Base-by-base conservation (phyloP, 179 eudicot genomes). In the Beta macrorhiza region DNA sequence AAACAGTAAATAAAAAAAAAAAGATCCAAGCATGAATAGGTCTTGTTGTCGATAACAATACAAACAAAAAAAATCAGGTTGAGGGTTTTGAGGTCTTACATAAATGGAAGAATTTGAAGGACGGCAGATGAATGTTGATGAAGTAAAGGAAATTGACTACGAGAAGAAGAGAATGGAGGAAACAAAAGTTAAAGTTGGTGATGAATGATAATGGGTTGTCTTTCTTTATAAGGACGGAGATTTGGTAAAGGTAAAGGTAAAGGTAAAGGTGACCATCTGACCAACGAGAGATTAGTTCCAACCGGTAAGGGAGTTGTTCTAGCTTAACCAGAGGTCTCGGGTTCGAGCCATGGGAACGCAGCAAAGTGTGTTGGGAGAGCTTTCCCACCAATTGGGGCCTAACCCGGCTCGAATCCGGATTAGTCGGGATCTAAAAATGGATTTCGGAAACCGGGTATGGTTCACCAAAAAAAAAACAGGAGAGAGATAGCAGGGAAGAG, bases 171-270 rank as follows among this genome's bases (percentile, higher is more conserved):
- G 53, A 6, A 49, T 51, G n/a, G 53, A 32, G 4, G 32, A 77
- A 2, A 19, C 15, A 47, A 14, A n/a, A 32, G 32, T 0, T 16
- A 45, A 67, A 25, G 52, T 13, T 80, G 70, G 25, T 32, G 42
- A 56, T 74, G 25, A 25, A 25, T 25, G 25, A 25, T 25, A 74
- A 11, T 47, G 64, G 47, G 72, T 56, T 47, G 79, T 15, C 44
- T 49, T 70, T n/a, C 67, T 64, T 75, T 56, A 47, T 0, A 45
- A 70, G 56, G 19, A 20, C 47, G 72, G 37, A 42, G 83, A 84
- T 81, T 84, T 84, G 84, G 86, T 81, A 84, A 84, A 81, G 25
- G 25, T 25, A 25, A 25, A 25, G 25, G 25, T 25, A 25, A 55
- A 53, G 32, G 32, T 22, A 74, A 67, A 19, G 37, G 32, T 10